Conservation (phyloP, 192 early-diverging fungal species). For the Coemansia sp. region DNA sequence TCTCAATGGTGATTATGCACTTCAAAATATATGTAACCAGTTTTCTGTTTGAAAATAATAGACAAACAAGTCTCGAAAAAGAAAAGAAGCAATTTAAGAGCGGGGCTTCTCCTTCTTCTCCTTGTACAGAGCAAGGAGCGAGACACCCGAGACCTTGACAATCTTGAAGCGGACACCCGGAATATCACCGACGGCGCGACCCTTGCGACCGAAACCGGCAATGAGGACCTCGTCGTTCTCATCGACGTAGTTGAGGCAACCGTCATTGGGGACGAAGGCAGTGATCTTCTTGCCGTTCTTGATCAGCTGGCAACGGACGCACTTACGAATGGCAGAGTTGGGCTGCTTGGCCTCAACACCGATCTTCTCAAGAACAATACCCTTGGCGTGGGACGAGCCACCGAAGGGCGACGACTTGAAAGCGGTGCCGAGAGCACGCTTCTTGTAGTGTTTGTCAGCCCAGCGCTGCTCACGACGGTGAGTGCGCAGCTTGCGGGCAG, state of each 20-base stretch:
- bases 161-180: slow-evolving; percentile 99
- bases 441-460: slow-evolving; percentile 99
- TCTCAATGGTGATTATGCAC: too few relatives aligned
- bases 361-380: slow-evolving; percentile 99
- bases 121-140: slow-evolving; percentile 98
- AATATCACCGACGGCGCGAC: slow-evolving; percentile 99
- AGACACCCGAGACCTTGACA: slow-evolving; percentile 99
- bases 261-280: slow-evolving; percentile 99
- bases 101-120: slow-evolving; percentile 99
- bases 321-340: slow-evolving; percentile 99
- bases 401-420: slow-evolving; percentile 99
- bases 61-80: slow-evolving; percentile 1
- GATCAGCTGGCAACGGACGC: slow-evolving; percentile 99
- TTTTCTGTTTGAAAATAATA: not conserved
- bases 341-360: slow-evolving; percentile 99
- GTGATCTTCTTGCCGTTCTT: slow-evolving; percentile 99
- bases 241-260: slow-evolving; percentile 99
- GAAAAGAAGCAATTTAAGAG: slow-evolving; percentile 58
- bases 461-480: slow-evolving; percentile 98
- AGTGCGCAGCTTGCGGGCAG: slow-evolving; percentile 96
- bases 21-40: slow-evolving; percentile 1
- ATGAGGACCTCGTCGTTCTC: slow-evolving; percentile 99
- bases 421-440: slow-evolving; percentile 95
- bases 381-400: slow-evolving; percentile 99
- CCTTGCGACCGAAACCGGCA: slow-evolving; percentile 99